Evolutionary conservation across 2,329 filamentous ascomycete genomes (phyloP).

Genomic region (Cadophora malorum): DNA sequence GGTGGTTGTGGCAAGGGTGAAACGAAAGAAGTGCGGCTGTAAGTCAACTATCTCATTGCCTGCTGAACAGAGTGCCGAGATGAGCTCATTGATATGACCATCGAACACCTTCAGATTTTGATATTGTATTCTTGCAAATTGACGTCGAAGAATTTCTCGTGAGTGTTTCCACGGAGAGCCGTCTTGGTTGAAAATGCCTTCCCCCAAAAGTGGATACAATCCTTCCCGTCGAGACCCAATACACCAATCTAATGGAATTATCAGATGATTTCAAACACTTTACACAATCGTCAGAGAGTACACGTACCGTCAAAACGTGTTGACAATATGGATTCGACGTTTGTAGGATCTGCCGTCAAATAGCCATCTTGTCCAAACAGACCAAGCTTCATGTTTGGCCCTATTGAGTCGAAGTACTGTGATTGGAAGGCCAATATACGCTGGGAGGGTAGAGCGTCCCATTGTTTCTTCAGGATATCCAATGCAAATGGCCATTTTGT

Average conservation of each 20-base stretch:
- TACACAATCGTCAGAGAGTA: background rate
- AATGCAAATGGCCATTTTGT: too few species aligned
- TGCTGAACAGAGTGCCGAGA: background rate
- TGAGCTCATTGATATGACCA: background rate
- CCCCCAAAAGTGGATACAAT: background rate
- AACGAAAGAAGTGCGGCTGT: background rate
- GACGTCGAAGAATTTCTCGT: slow-evolving; percentile 8
- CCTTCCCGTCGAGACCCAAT: background rate
- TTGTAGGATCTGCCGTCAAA: background rate
- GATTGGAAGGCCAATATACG: too few species aligned
- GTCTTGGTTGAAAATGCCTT: background rate
- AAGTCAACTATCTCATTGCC: background rate
- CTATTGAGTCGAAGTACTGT: too few species aligned
- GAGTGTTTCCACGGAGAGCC: background rate
- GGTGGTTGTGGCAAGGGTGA: background rate
- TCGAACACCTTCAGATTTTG: background rate
- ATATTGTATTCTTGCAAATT: background rate
- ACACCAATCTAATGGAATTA: background rate
- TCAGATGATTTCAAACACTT: background rate
- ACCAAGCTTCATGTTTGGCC: too few species aligned
- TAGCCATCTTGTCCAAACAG: too few species aligned
- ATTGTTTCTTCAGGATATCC: too few species aligned
- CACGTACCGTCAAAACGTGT: background rate
- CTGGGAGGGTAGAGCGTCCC: too few species aligned
- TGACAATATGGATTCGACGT: background rate